Base-by-base conservation (phyloP, 78 protist species). In the Chrysochromulina parva region DNA sequence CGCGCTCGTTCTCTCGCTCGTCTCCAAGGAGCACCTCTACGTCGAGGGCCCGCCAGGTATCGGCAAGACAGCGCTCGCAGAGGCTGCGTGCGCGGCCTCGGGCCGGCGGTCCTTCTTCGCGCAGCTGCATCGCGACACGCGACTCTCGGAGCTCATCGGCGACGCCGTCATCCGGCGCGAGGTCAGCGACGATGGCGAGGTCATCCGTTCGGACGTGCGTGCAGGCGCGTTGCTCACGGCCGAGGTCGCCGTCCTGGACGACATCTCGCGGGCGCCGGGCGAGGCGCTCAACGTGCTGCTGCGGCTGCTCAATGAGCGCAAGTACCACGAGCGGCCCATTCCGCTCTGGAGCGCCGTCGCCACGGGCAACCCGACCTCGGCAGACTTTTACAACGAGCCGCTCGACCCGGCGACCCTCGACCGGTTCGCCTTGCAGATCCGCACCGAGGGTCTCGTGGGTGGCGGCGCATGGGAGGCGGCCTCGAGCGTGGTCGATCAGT, bases 241-340 rank as follows among this genome's bases (percentile, higher is more conserved):
- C 54, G 84, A 76, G 60, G 20, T 76, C 5, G 50, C 60, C 38
- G 84, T 76, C 20, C 84, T 76, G n/a, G 84, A 76, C 84, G 84
- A 76, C 54, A 76, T 76, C 84, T 50, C 60, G 19, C 84, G 84
- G 20, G 84, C 84, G 50, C 84, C 84, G 50, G 84, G 84, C 84
- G 84, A 76, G 84, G 84, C 84, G 54, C 54, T 76, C 60, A 76
- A 76, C 54, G 54, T 76, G n/a, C 84, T 76, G n/a, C 28, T 76
- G 20, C 50, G 84, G n/a, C 20, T 76, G 54, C 54, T 76, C n/a
- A 76, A 76, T 19, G 84, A 76, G 54, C 13, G 84, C 20, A 10
- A 19, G 38, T 76, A 1, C 3, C n/a, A 3, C n/a, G 28, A 38
- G 20, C 24, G 24, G 24, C 60, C 50, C 19, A 10, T 76, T 3